Evolutionary conservation across 345 rosid species (phyloP).

Genomic region (Pistacia atlantica): DNA sequence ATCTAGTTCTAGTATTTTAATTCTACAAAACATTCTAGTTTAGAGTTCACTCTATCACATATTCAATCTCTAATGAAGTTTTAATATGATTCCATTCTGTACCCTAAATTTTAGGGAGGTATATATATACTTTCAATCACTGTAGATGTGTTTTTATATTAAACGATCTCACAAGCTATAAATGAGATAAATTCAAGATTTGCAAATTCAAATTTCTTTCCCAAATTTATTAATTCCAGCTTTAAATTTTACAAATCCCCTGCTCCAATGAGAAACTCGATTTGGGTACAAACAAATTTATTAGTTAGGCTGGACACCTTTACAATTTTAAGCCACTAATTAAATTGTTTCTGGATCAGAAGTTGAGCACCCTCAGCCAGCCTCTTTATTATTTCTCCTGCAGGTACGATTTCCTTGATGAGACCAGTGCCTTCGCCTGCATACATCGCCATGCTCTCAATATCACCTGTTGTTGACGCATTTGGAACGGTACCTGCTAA

Average conservation of each 20-base stretch:
- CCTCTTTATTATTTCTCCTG: constrained; percentile 59
- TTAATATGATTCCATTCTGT: no score
- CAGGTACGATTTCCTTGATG: constrained; percentile 76
- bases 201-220: no score
- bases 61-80: no score
- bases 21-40: no score
- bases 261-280: not conserved
- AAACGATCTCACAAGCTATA: no score
- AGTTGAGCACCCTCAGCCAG: constrained; percentile 70
- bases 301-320: not conserved
- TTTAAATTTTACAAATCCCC: not conserved
- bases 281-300: not conserved
- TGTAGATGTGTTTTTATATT: no score
- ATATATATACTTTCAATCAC: no score
- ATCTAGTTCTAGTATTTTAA: no score
- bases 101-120: no score
- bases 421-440: constrained; percentile 87
- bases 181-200: no score
- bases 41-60: no score
- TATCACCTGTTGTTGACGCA: constrained; percentile 63
- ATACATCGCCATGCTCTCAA: constrained; percentile 90
- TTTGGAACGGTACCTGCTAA: constrained; percentile 81
- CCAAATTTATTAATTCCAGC: not conserved
- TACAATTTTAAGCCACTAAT: not conserved
- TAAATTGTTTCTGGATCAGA: constrained; percentile 43